Evolutionary conservation across 2,329 filamentous ascomycete species (phyloP), one percentile per base, ranked within the genome.

Genomic region (Zymoseptoria passerinii): DNA sequence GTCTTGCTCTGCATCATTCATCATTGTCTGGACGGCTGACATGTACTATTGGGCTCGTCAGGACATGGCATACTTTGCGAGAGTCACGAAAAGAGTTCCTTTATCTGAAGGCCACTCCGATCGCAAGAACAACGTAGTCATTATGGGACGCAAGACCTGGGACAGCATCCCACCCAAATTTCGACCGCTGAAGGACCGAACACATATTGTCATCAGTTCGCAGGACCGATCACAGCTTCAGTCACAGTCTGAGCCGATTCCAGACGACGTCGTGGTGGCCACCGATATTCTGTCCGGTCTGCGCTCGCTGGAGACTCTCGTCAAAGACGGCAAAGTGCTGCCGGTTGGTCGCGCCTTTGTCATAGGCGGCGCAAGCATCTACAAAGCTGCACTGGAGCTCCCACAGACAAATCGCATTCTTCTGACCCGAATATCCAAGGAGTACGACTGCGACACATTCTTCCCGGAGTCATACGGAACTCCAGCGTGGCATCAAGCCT

Each of bases 111-210:
- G 27, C 51, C 63, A 68, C 52, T 56, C 64, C 7, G 65, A 58
- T n/a, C 55, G 61, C 8, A 58, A 64, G 16, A 64, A 59, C 13
- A 80, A 80, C 73, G 88, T 89, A 18, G 89, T 97, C 54, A 87
- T 99, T 66, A 99, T 99, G 94, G 94, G 94, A 60, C 88, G 94
- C 70, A 96, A 95, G 75, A 99, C 94, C 0, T 99, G 92, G 87
- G 90, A 95, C 55, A 90, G 86, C 63, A 92, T 99, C 60, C 92
- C 94, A 1, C 70, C 78, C 6, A 81, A 80, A 54, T 91, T 94
- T 71, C 82, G 91, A 2, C 94, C 94, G 18, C 80, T 99, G 35
- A 86, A 84, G 61, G 87, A 85, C 62, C 80, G 94, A 8, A 78
- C 91, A 54, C 97, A 96, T 73, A 83, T 96, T 48, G 83, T 97